A percentile compares a stretch with the other conserved stretches of the same genome.
Conservation (phyloP, 176 grass and related monocot species). For the Eleusine indica region DNA sequence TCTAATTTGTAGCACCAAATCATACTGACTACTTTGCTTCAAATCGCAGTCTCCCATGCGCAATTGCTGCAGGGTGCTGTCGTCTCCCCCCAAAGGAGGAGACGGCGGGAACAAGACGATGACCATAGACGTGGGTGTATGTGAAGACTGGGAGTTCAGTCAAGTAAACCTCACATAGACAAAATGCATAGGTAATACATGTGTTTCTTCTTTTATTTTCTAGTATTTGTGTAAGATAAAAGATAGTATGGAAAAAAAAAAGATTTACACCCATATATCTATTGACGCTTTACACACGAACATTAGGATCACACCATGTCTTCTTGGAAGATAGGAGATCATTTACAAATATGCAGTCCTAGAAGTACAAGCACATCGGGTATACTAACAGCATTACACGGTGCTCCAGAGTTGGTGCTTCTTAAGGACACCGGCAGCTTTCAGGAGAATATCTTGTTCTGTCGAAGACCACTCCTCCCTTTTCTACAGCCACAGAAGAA, state of each 20-base stretch:
- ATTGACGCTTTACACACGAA: not conserved
- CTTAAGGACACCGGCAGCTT: conserved; percentile 54
- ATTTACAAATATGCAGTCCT: conserved; percentile 13
- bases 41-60: conserved; percentile 73
- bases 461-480: conserved; percentile 60
- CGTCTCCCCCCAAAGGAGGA: conserved; percentile 52
- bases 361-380: not conserved
- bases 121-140: conserved; percentile 73
- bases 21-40: not conserved
- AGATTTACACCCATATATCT: not conserved
- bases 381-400: not conserved
- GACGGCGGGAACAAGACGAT: conserved; percentile 55
- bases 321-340: not conserved
- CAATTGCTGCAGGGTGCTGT: conserved; percentile 82
- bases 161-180: conserved; percentile 41
- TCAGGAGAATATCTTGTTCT: conserved; percentile 77
- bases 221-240: not conserved
- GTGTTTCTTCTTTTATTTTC: not conserved
- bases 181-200: conserved; percentile 28
- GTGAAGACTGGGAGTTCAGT: conserved; percentile 64
- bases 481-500: conserved; percentile 29
- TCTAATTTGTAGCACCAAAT: no score
- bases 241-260: not conserved
- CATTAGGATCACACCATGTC: not conserved
- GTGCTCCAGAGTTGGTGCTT: conserved; percentile 54